Percentiles rank a stretch among this genome's conserved stretches.
Conservation (phyloP, 371 early-diverging fungal species). For the Syncephalastrum contaminatum region DNA sequence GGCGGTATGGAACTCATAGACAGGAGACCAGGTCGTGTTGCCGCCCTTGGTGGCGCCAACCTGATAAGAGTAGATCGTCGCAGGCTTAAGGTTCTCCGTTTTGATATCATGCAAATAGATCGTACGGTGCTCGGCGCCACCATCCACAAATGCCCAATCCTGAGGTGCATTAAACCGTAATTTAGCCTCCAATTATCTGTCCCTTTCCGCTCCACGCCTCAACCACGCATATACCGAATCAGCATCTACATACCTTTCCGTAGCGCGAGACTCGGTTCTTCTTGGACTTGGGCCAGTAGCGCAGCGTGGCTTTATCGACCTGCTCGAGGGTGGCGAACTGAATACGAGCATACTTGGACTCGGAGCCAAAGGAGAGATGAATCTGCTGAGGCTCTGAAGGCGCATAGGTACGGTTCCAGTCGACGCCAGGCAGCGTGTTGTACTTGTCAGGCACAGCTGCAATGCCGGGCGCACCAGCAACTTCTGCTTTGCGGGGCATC, state of each 20-base stretch:
- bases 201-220: conserved; percentile 3
- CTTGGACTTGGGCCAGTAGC: conserved; percentile 35
- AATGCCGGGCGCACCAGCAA: conserved; percentile 22
- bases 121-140: conserved; percentile 19
- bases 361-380: conserved; percentile 31
- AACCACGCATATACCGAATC: neutral
- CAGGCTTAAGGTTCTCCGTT: conserved; percentile 17
- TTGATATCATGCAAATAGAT: conserved; percentile 24
- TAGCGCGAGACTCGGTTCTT: too few species aligned
- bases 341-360: conserved; percentile 33
- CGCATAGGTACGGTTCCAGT: conserved; percentile 37
- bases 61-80: conserved; percentile 26
- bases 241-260: too few species aligned
- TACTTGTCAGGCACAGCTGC: conserved; percentile 19
- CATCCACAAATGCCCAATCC: conserved; percentile 32
- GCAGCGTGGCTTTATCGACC: conserved; percentile 20
- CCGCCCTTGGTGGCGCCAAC: conserved; percentile 19
- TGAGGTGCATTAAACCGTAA: conserved; percentile 2
- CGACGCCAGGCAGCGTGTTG: conserved; percentile 17
- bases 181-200: neutral
- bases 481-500: too few species aligned
- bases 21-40: conserved; percentile 22
- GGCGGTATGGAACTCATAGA: conserved; percentile 42
- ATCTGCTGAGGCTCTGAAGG: conserved; percentile 43
- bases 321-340: conserved; percentile 36